Evolutionary conservation across 2,329 filamentous ascomycete species (phyloP).

Genomic region (Colletotrichum tanaceti): DNA sequence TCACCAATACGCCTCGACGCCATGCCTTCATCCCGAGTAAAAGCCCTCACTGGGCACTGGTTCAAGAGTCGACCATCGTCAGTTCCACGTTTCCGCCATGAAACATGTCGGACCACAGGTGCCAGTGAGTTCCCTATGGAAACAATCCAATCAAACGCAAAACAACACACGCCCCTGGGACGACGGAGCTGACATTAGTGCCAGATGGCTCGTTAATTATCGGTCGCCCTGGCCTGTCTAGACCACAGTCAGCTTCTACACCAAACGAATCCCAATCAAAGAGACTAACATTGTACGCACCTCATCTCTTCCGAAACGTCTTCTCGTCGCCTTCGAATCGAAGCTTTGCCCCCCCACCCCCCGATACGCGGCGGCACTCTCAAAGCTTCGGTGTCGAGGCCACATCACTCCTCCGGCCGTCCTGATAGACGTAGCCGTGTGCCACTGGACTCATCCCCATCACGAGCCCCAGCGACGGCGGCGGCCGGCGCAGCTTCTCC

Average conservation of each 20-base stretch:
- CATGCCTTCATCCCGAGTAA: not conserved
- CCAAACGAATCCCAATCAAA: not conserved
- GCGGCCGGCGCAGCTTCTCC: constrained; percentile 67
- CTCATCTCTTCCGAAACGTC: not conserved
- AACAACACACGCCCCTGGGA: not conserved
- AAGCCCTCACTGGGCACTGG: not conserved
- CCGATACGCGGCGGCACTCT: constrained; percentile 31
- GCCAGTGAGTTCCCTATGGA: not conserved
- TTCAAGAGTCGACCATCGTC: not conserved
- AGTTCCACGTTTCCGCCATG: not conserved
- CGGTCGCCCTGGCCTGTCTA: not conserved
- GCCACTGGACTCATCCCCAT: constrained; percentile 62
- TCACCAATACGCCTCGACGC: no score
- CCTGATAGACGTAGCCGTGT: constrained; percentile 70
- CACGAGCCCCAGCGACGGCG: constrained; percentile 50
- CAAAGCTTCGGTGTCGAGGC: constrained; percentile 53
- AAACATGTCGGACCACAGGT: not conserved
- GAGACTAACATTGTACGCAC: not conserved
- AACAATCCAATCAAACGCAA: not conserved
- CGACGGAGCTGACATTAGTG: not conserved
- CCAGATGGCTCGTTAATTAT: not conserved
- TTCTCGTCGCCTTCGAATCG: not conserved
- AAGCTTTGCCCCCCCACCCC: no score
- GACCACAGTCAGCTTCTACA: not conserved
- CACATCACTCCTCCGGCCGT: constrained; percentile 49